A percentile compares a stretch with the other conserved stretches of the same genome.
Conservation (phyloP, 805 yeast genomes). For the Clavispora asparagi region DNA sequence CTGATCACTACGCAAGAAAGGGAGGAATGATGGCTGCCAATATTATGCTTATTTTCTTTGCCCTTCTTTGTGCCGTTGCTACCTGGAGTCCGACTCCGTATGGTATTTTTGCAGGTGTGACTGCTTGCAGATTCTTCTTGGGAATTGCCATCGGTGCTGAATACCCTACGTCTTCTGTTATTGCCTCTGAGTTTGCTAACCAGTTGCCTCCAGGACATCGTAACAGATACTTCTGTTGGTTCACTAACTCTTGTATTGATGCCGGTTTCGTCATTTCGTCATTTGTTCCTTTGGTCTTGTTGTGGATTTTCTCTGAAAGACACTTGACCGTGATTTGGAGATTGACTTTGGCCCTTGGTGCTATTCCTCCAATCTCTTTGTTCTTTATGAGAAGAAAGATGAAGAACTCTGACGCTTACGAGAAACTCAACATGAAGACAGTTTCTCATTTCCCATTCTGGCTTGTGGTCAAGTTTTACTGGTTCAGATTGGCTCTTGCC, state of each 20-base stretch:
- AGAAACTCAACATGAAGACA: conserved; percentile 62
- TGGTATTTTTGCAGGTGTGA: conserved; percentile 80
- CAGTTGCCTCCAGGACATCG: conserved; percentile 74
- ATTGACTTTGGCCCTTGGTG: conserved; percentile 84
- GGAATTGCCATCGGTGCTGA: conserved; percentile 95
- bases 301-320: conserved; percentile 72
- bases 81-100: conserved; percentile 73
- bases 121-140: conserved; percentile 78
- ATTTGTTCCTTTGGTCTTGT: conserved; percentile 78
- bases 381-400: conserved; percentile 74
- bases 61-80: conserved; percentile 61
- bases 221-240: conserved; percentile 85
- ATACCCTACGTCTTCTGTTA: conserved; percentile 90
- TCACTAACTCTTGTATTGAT: conserved; percentile 86
- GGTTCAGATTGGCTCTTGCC: conserved; percentile 71
- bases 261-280: conserved; percentile 78
- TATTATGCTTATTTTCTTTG: conserved; percentile 65
- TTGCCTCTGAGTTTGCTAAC: conserved; percentile 87
- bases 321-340: conserved; percentile 88
- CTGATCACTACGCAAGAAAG: conserved; percentile 79
- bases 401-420: conserved; percentile 67
- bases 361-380: conserved; percentile 75
- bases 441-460: conserved; percentile 57
- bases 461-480: conserved; percentile 70
- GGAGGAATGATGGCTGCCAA: conserved; percentile 80